phyloP scores from a whole-genome alignment of 805 yeast species.

The Yarrowia sp. region DNA sequence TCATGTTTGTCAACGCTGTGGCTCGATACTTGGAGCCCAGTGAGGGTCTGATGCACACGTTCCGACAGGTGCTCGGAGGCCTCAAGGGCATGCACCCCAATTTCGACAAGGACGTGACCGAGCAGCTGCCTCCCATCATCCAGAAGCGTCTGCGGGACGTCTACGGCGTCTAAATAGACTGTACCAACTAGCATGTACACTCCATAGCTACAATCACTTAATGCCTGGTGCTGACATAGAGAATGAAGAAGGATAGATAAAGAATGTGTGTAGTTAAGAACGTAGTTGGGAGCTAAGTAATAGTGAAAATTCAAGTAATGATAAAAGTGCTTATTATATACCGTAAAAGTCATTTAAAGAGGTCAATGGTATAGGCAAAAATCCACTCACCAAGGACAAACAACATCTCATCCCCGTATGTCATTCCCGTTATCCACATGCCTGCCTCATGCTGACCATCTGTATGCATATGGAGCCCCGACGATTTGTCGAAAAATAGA shows the following conservation, averaged over 20 bases:
- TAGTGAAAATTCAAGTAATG: no score
- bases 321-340: no score
- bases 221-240: conserved; percentile 21
- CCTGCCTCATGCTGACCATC: neutral
- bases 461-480: neutral
- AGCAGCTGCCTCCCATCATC: conserved; percentile 31
- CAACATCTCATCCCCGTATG: no score
- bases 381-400: no score
- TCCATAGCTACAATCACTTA: conserved; percentile 21
- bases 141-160: conserved; percentile 33
- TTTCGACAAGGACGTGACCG: conserved; percentile 29
- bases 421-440: no score
- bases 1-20: conserved; percentile 57
- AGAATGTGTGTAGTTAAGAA: neutral
- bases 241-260: conserved; percentile 1
- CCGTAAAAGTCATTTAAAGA: no score
- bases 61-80: conserved; percentile 20
- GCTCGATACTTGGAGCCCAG: conserved; percentile 38
- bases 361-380: no score
- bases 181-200: neutral
- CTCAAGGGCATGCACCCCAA: conserved; percentile 33
- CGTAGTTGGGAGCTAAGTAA: neutral
- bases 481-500: no score
- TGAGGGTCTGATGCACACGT: conserved; percentile 13
- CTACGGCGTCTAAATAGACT: conserved; percentile 28